Evolutionary conservation across 805 yeast species (phyloP), one percentile per base, ranked within the genome.

Genomic region (Candida morakotiae): DNA sequence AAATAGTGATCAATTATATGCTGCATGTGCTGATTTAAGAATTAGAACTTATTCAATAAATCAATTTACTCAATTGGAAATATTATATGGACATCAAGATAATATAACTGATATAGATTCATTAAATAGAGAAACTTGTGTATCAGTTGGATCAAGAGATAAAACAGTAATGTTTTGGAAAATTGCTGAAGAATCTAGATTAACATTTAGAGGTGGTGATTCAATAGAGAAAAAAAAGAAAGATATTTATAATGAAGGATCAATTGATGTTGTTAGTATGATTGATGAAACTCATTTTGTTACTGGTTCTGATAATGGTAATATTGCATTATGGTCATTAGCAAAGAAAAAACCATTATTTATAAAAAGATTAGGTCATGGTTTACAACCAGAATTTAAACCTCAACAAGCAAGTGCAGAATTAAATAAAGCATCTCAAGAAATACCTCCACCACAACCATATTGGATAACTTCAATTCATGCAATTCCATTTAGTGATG

Each of bases 81-180:
- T 86, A 4, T 66, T 93, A 31, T 93, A 87, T 56, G 98, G 98
- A 2, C 98, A 93, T 62, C 98, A 93, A 64, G 98, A 93, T 55
- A 68, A 77, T 38, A 89, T 91, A 31, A 73, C 76, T 29, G 97
- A 82, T 53, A 81, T 93, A 37, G 66, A 87, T 16, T 87, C 97
- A 0, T 66, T 93, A 43, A 76, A 77, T 8, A 80, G 81, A 58
- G 98, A 93, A 55, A 78, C 96, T 41, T 93, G 98, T 68, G 89
- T 93, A 13, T 87, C 95, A 18, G 98, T 91, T 22, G 98, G 98
- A 13, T 73, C 95, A 3, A 78, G 98, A 50, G 98, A 93, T 62
- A 81, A 94, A 52, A 86, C 96, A 4, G 96, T 91, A 8, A 83
- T 94, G 82, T 69, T 86, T 51, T 93, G 98, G 98, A 93, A 93